Percentiles rank a stretch among this genome's conserved stretches.
Conservation (phyloP, 2,329 filamentous ascomycete species). For the Microcyclosporella mali region DNA sequence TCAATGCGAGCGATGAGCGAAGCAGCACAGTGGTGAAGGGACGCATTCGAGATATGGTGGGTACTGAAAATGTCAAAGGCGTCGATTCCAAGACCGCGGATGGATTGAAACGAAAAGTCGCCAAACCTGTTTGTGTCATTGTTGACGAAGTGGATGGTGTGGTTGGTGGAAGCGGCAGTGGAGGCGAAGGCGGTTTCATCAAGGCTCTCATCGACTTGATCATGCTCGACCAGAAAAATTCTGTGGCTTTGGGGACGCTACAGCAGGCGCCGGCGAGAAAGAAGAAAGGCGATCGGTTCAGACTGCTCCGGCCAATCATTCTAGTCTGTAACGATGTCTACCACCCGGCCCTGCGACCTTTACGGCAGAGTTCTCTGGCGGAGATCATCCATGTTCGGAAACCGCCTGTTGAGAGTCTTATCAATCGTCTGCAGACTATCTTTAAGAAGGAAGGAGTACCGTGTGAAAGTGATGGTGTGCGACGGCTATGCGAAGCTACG, state of each 20-base stretch:
- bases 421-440: slow-evolving; percentile 70
- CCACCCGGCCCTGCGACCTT: slow-evolving; percentile 75
- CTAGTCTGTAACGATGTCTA: slow-evolving; percentile 98
- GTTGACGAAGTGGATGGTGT: slow-evolving; percentile 97
- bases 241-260: slow-evolving; percentile 32
- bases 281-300: slow-evolving; percentile 79
- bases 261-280: slow-evolving; percentile 40
- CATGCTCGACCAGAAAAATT: slow-evolving; percentile 77
- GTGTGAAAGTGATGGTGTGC: slow-evolving; percentile 81
- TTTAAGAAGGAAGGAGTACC: slow-evolving; percentile 85
- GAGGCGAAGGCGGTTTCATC: slow-evolving; percentile 84
- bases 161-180: slow-evolving; percentile 68
- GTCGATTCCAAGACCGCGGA: slow-evolving; percentile 49
- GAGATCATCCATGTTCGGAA: slow-evolving; percentile 91
- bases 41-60: slow-evolving; percentile 82
- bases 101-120: slow-evolving; percentile 61
- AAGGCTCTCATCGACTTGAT: slow-evolving; percentile 91
- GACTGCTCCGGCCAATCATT: slow-evolving; percentile 79
- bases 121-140: slow-evolving; percentile 83
- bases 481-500: slow-evolving; percentile 74
- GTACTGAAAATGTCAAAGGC: slow-evolving; percentile 85
- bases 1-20: slow-evolving; percentile 95
- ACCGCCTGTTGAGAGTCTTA: slow-evolving; percentile 78
- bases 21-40: slow-evolving; percentile 85
- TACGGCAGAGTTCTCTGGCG: slow-evolving; percentile 77